phyloP scores from a whole-genome alignment of 768 basidiomycete species.

The Chalciporus sphaerocephalus region DNA sequence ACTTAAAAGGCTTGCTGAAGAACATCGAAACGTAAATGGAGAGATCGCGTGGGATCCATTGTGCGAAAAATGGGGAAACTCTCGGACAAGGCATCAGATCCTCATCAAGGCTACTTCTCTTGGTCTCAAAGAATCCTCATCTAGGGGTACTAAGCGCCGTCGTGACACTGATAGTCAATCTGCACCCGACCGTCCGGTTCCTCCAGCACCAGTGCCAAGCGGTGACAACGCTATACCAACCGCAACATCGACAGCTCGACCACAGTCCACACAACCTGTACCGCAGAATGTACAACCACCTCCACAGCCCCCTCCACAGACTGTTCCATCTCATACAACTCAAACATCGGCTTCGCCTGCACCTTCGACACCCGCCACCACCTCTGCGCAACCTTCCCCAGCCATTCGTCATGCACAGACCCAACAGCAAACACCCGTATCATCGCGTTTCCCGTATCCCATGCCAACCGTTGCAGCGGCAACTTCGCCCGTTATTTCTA shows the following conservation, averaged over 20 bases:
- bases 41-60: conserved; percentile 79
- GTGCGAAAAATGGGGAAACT: conserved; percentile 66
- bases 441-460: conserved; percentile 52
- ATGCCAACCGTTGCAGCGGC: conserved; percentile 69
- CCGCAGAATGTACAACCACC: conserved; percentile 28
- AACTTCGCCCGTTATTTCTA: conserved; percentile 52
- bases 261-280: conserved; percentile 15
- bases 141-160: conserved; percentile 57
- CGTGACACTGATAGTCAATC: conserved; percentile 40
- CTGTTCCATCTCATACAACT: conserved; percentile 20
- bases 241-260: conserved; percentile 25
- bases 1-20: conserved; percentile 64
- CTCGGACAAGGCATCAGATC: conserved; percentile 76
- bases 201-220: conserved; percentile 19
- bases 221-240: conserved; percentile 16
- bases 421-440: conserved; percentile 25
- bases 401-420: conserved; percentile 30
- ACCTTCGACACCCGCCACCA: conserved; percentile 30
- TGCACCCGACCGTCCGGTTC: conserved; percentile 22
- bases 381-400: conserved; percentile 35
- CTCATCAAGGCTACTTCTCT: conserved; percentile 76
- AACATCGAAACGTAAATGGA: conserved; percentile 46
- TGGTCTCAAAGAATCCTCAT: conserved; percentile 72
- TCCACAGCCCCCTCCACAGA: conserved; percentile 31
- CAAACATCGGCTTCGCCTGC: conserved; percentile 33